Evolutionary conservation across 345 rosid species (phyloP), one percentile per base, ranked within the genome.

Genomic region (Rhizophora mangle): DNA sequence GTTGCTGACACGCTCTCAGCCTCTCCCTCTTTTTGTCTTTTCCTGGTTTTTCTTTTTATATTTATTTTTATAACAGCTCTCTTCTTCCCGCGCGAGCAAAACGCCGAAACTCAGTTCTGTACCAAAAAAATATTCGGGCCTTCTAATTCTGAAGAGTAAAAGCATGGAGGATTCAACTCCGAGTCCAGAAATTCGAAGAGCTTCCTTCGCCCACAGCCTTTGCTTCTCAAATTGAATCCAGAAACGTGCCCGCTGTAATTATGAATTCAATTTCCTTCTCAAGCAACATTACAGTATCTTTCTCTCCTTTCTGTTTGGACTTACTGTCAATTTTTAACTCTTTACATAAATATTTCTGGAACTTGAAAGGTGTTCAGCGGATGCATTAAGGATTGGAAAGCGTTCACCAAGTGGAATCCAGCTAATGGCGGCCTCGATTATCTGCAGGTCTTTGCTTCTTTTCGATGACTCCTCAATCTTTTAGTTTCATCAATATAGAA

Each of bases 341-440:
- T 20, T 13, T 4, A 31, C 4, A 31, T 31, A 52, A 20, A 6
- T 24, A 52, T 10, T 56, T 56, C 5, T 13, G 49, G 5, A 56
- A 56, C 13, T 67, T 26, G 2, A 72, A 39, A 90, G 97, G 96
- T 88, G 15, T 79, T 91, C 53, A 63, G 72, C 57, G 88, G 92
- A 70, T 85, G 89, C 70, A 70, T 72, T 43, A 79, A 81, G 80
- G 76, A 81, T 1, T 86, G 96, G 97, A 76, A 85, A 24, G 96
- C 92, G 19, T 85, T 72, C 72, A 74, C 78, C 47, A 78, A 71
- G 73, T 95, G 96, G 97, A 80, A 86, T 81, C 93, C 96, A 9
- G 75, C 65, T 71, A 78, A 76, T 27, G 83, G 85, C 61, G 96
- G 97, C 64, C 90, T 94, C 72, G 86, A 89, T 64, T 89, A 89